Base-by-base conservation (phyloP, 139 green algal genomes). In the Asterochloris sp. region DNA sequence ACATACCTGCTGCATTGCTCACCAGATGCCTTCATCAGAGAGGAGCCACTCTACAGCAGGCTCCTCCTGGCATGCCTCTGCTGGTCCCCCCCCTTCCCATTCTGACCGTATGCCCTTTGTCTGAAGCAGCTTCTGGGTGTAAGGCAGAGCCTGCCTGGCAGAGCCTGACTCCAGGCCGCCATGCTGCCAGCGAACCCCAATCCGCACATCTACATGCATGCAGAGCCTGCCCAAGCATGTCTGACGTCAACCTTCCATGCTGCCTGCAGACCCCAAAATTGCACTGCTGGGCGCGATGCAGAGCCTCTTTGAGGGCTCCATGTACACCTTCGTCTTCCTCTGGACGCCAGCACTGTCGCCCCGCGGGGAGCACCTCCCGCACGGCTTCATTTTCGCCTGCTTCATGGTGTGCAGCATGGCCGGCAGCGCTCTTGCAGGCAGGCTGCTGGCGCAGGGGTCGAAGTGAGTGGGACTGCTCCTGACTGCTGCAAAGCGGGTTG, bases 271-370 rank as follows among this genome's bases (percentile, higher is more conserved):
- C 78, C 83, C 85, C 26, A 93, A 92, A 67, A 89, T 97, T n/a
- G 91, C 88, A 17, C 80, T 98, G 69, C 89, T 98, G 62, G 95
- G 95, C 10, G 94, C 91, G 21, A 97, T 98, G 89, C 96, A 99
- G 86, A 91, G 92, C 8, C 82, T 99, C 67, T 99, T 99, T 86
- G 96, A 99, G 87, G 96, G 91, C 13, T 86, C 86, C 83, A 98
- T 99, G 96, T 99, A 99, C 89, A 98, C 96, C 6, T 99, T 99
- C 88, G 95, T 99, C 1, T 99, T 99, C 91, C 90, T 99, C 80
- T 99, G 96, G 96, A 99, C 96, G 11, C 94, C 95, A 19, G 93
- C 95, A 11, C 91, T 99, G 62, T 90, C 84, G 68, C 95, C 96
- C 9, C 88, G 91, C 77, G 85, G 91, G 80, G 92, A 98, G 92